A percentile compares a stretch with the other conserved stretches of the same genome.
Evolutionary conservation across 2,329 filamentous ascomycete genomes (phyloP).

Genomic region (Phialemoniopsis sp.): DNA sequence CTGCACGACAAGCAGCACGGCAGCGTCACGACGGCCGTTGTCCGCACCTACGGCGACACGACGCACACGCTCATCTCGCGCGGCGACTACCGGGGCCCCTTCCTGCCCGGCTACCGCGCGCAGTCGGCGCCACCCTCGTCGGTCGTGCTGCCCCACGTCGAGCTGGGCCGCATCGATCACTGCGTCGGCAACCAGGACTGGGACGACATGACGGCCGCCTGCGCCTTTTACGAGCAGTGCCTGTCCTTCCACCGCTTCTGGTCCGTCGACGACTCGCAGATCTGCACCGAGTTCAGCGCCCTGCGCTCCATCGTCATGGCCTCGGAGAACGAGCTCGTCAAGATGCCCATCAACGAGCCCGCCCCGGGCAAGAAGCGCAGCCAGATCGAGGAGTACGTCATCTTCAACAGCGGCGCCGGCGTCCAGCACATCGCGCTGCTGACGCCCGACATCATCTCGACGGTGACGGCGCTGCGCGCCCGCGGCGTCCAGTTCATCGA

Average conservation of each 20-base stretch:
- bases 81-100: constrained; percentile 64
- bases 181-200: constrained; percentile 97
- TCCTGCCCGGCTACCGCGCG: constrained; percentile 76
- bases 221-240: constrained; percentile 76
- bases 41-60: constrained; percentile 91
- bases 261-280: constrained; percentile 90
- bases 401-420: constrained; percentile 85
- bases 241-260: constrained; percentile 96
- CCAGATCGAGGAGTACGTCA: constrained; percentile 90
- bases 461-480: constrained; percentile 75
- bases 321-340: constrained; percentile 77
- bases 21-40: constrained; percentile 69
- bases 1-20: constrained; percentile 57
- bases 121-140: constrained; percentile 23
- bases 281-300: constrained; percentile 88
- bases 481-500: constrained; percentile 90
- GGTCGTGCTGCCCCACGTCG: constrained; percentile 55
- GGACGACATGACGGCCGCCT: constrained; percentile 73
- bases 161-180: constrained; percentile 80
- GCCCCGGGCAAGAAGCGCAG: constrained; percentile 84
- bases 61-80: constrained; percentile 88
- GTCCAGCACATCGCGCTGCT: constrained; percentile 92
- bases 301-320: constrained; percentile 89
- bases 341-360: constrained; percentile 98
- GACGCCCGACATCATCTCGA: constrained; percentile 72